Conservation (phyloP, 306 rosid genomes). For the Prunus dulcis region DNA sequence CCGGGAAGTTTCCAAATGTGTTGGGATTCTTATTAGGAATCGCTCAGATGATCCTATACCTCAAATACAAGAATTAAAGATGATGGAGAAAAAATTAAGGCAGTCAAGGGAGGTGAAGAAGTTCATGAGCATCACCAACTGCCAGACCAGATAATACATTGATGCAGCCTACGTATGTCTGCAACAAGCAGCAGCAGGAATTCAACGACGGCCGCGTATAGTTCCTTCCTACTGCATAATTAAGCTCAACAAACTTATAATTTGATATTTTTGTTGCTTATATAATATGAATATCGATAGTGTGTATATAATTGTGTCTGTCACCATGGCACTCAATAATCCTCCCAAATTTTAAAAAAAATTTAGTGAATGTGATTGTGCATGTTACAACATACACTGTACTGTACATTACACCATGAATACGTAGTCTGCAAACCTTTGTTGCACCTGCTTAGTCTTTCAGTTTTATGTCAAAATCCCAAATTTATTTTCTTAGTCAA, state of each 20-base stretch:
- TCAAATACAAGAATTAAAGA: slow-evolving; percentile 36
- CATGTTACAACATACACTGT: too few relatives aligned
- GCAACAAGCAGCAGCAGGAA: not conserved
- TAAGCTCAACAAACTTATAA: not conserved
- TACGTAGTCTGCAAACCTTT: too few relatives aligned
- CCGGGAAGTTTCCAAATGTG: slow-evolving; percentile 55
- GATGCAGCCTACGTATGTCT: not conserved
- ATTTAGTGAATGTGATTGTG: too few relatives aligned
- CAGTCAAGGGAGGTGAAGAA: not conserved
- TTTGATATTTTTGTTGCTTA: not conserved
- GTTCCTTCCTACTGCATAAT: not conserved
- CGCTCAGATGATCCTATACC: slow-evolving; percentile 53
- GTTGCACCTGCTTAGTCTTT: too few relatives aligned
- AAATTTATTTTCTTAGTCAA: too few relatives aligned
- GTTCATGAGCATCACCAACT: not conserved
- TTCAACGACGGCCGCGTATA: not conserved
- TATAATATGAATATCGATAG: not conserved
- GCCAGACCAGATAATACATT: not conserved
- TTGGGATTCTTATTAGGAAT: slow-evolving; percentile 60
- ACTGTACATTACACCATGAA: too few relatives aligned
- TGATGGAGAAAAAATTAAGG: not conserved
- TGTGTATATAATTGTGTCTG: not conserved
- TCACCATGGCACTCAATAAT: not conserved
- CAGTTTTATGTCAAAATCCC: too few relatives aligned
- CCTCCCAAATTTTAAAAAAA: too few relatives aligned